Evolutionary conservation across 1,284 basidiomycete genomes (phyloP), one percentile per base, ranked within the genome.

Genomic region (Cryptococcus jaspeensis): DNA sequence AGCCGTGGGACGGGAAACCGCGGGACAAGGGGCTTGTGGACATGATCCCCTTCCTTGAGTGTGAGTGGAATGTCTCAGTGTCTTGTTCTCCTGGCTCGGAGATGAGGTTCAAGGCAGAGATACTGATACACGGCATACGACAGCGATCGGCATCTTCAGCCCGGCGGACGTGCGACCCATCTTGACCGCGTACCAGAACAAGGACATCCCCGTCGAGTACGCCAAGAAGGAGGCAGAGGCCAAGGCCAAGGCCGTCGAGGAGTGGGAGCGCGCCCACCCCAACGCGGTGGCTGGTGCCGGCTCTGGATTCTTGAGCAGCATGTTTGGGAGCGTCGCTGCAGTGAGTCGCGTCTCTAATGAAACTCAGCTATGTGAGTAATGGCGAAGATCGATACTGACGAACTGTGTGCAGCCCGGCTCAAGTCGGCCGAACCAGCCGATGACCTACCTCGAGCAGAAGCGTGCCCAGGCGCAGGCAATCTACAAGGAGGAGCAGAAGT

Each of bases 11-110:
- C 8, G 94, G 93, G 9, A 85, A 89, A 55, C 79, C 85, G 0
- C 82, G 77, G 25, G 92, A 95, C 74, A 85, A 81, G 65, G 92
- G 90, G 1, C 84, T 99, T 20, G 76, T 99, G 12, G 88, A 87
- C 12, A 83, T 97, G 80, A 92, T 99, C 63, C 94, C 95, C 0
- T 98, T 98, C 86, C 84, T 99, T 8, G 95, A 99, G 80, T 92
- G 92, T 92, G 74, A 49, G 87, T 81, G 22, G 12, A 5, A 4
- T 25, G n/a, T 39, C 28, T 50, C 15, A n/a, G 7, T 39, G 16
- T n/a, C n/a, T 38, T 20, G 12, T 37, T 18, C 1, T 2, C n/a
- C 22, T 13, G 11, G n/a, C 13, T 23, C 15, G n/a, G 7, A 13
- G 12, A 37, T 37, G 13, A 36, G 13, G 28, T 47, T 2, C 25